Conservation (phyloP, 164 flowering plant genomes). For the Akebia trifoliata region DNA sequence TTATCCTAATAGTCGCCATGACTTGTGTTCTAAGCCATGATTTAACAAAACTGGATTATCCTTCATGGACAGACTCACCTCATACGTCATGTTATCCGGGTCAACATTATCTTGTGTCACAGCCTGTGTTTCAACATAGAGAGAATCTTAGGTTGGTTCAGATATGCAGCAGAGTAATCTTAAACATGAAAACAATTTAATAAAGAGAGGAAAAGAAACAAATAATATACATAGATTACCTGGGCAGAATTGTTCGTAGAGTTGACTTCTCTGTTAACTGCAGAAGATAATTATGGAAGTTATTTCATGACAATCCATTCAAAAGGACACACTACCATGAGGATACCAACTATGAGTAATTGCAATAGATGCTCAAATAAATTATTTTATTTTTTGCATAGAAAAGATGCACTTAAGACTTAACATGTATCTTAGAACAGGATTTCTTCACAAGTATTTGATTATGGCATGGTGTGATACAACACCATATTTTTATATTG, state of each 20-base stretch:
- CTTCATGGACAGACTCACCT: slow-evolving; percentile 19
- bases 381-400: neutral
- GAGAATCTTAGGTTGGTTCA: slow-evolving; percentile 2
- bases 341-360: neutral
- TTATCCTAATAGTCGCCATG: too few relatives aligned
- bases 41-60: neutral
- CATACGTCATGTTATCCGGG: slow-evolving; percentile 38
- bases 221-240: slow-evolving; percentile 13
- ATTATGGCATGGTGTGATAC: neutral
- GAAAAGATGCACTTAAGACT: neutral
- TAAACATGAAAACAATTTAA: neutral
- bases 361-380: neutral
- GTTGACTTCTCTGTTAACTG: slow-evolving; percentile 23
- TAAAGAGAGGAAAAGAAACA: neutral
- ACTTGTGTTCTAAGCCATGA: too few relatives aligned
- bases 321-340: neutral
- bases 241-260: slow-evolving; percentile 12
- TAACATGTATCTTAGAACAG: neutral
- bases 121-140: slow-evolving; percentile 19
- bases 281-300: slow-evolving; percentile 3
- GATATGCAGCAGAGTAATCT: neutral
- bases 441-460: neutral
- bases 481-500: neutral
- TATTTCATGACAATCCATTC: neutral
- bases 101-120: slow-evolving; percentile 31